A percentile compares a stretch with the other conserved stretches of the same genome.
These are phyloP conservation scores for Alternaria longipes DNA, from an alignment of 2,329 filamentous ascomycete genomes.

Conservation along the genomic window DNA sequence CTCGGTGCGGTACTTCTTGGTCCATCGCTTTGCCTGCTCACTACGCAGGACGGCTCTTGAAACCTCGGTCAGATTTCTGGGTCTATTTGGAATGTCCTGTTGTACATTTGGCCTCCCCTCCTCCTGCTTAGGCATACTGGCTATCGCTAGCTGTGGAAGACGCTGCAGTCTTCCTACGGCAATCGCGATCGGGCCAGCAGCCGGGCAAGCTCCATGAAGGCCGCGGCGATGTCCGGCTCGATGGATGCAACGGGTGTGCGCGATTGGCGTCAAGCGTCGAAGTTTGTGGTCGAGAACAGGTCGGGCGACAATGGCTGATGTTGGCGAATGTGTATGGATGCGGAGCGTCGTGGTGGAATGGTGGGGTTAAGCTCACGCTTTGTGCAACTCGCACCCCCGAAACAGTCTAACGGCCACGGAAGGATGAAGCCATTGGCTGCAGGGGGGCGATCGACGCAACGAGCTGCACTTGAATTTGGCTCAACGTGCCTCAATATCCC, in stretches of 20 bases:
- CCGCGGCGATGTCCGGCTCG: slow-evolving; percentile 34
- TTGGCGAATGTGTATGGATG: slow-evolving; percentile 27
- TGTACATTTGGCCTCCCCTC: slow-evolving; percentile 33
- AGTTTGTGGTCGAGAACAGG: slow-evolving; percentile 18
- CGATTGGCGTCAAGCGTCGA: slow-evolving; percentile 17
- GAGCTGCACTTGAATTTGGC: slow-evolving; percentile 23
- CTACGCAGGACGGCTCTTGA: slow-evolving; percentile 48
- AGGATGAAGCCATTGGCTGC: slow-evolving; percentile 34
- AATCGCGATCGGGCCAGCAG: slow-evolving; percentile 65
- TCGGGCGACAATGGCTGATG: slow-evolving; percentile 41
- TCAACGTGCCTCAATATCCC: slow-evolving; percentile 22
- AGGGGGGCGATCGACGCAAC: slow-evolving; percentile 29
- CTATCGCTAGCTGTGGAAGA: slow-evolving; percentile 61
- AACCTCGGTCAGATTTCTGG: slow-evolving; percentile 51
- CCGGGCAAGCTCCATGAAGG: slow-evolving; percentile 65
- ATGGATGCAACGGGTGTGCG: slow-evolving; percentile 24
- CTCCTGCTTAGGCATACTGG: slow-evolving; percentile 54
- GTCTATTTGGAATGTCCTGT: slow-evolving; percentile 36
- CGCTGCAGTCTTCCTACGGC: slow-evolving; percentile 65
- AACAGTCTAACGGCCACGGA: slow-evolving; percentile 27
- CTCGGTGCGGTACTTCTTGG: slow-evolving; percentile 82
- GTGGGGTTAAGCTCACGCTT: slow-evolving; percentile 47
- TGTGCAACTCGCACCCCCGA: slow-evolving; percentile 32
- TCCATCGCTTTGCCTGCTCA: slow-evolving; percentile 63
- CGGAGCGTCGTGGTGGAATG: slow-evolving; percentile 45